Evolutionary conservation across 192 early-diverging fungal species (phyloP).

Genomic region (Rhizophagus prolifer): DNA sequence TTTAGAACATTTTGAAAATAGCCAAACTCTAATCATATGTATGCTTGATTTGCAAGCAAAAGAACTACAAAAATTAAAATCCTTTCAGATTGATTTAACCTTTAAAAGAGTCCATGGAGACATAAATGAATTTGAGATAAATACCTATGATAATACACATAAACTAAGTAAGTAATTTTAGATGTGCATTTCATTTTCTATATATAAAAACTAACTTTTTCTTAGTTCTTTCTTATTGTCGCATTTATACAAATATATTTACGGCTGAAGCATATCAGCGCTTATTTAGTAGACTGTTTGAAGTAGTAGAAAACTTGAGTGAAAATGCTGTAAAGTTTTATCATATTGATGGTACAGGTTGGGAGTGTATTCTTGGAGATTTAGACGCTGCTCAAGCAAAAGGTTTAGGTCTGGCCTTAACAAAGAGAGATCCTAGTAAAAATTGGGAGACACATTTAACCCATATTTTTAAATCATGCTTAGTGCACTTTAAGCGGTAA

Average conservation of each 20-base stretch:
- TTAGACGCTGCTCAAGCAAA: background rate
- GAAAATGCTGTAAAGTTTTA: background rate
- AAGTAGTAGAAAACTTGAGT: background rate
- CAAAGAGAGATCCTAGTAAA: background rate
- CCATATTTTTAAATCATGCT: slow-evolving; percentile 13
- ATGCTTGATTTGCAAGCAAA: background rate
- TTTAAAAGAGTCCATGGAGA: too few species aligned
- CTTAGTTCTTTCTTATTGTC: background rate
- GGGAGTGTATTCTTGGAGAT: background rate
- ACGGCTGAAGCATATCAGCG: background rate
- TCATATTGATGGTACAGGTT: slow-evolving; percentile 9
- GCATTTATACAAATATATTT: slow-evolving; percentile 7
- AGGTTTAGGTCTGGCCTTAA: too few species aligned
- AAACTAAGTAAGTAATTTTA: too few species aligned
- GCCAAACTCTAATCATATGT: background rate
- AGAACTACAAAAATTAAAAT: background rate
- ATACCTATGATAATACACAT: too few species aligned
- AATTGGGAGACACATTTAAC: background rate
- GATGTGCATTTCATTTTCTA: too few species aligned
- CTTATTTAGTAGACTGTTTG: background rate
- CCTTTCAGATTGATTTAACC: too few species aligned
- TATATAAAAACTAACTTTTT: background rate
- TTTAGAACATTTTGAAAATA: background rate
- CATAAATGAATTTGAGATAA: too few species aligned
- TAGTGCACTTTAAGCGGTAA: background rate